Base-by-base conservation (phyloP, 208 protist species). In the Trypanosoma boissoni region DNA sequence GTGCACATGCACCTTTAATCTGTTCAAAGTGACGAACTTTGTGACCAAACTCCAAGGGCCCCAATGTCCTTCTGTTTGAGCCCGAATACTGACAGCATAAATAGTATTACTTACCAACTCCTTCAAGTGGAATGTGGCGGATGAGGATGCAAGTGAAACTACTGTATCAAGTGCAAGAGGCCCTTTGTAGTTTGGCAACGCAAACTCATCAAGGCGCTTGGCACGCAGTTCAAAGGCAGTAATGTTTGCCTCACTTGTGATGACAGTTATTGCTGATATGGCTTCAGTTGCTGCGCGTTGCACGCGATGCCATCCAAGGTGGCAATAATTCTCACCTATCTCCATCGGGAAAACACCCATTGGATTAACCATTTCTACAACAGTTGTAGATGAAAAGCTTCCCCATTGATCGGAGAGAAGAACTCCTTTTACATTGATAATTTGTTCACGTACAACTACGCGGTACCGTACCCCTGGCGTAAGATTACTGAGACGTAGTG, bases 271-370 rank as follows among this genome's bases (percentile, higher is more conserved):
- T 7, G 56, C 64, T 21, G 67, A 42, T 27, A 42, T 61, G 18
- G 46, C 63, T 37, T 58, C 45, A 59, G 58, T 61, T 21, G 61
- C 37, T 27, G 45, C 37, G 0, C 65, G 57, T 29, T 67, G 54
- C 5, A 76, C 41, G 2, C 89, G 89, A 24, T 65, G 68, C 88
- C 91, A 96, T 48, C 84, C 77, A 9, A 96, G 59, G 23, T 88
- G 52, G 60, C 86, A 91, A 70, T 94, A 96, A 65, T 94, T 76
- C 73, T 96, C 91, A 32, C 88, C 88, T 56, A 96, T 94, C 74
- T 96, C 86, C 36, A 85, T 60, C 14, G 85, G 86, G 7, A 78
- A 39, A 8, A 96, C 71, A 21, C 61, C 60, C 62, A 95, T 83
- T 20, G 80, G 68, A 34, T 86, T 67, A 24, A 92, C 71, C 26